Conservation (phyloP, 2,329 filamentous ascomycete genomes). For the Zymoseptoria crescenta region DNA sequence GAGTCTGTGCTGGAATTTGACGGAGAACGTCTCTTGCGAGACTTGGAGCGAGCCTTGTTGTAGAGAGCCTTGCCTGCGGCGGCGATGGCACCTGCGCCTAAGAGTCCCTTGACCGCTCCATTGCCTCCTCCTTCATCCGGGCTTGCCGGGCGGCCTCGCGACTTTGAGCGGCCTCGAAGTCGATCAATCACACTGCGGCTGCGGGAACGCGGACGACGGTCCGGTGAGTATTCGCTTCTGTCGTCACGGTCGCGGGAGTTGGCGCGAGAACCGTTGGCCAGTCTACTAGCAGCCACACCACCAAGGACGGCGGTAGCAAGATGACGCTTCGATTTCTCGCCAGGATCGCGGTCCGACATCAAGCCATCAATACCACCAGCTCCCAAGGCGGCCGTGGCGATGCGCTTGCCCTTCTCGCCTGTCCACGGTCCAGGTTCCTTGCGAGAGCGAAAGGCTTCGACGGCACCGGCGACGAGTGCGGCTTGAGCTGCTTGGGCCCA, state of each 20-base stretch:
- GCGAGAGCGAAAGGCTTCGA: slow-evolving; percentile 83
- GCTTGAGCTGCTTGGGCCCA: slow-evolving; percentile 78
- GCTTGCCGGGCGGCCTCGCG: slow-evolving; percentile 33
- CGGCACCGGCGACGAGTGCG: slow-evolving; percentile 79
- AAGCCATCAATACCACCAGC: slow-evolving; percentile 80
- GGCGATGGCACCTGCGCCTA: slow-evolving; percentile 42
- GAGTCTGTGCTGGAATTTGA: slow-evolving; percentile 43
- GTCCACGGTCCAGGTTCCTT: slow-evolving; percentile 86
- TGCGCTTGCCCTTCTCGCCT: slow-evolving; percentile 83
- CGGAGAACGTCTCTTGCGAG: slow-evolving; percentile 40
- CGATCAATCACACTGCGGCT: slow-evolving; percentile 51
- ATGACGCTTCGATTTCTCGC: slow-evolving; percentile 70
- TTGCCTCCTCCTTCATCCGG: slow-evolving; percentile 37
- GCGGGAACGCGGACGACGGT: slow-evolving; percentile 48
- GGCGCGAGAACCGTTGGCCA: slow-evolving; percentile 73
- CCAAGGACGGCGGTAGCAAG: slow-evolving; percentile 81
- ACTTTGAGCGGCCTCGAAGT: slow-evolving; percentile 44
- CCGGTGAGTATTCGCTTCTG: slow-evolving; percentile 31
- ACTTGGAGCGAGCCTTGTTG: slow-evolving; percentile 49
- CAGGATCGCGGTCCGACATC: slow-evolving; percentile 53
- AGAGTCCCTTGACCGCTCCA: slow-evolving; percentile 42
- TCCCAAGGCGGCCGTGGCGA: slow-evolving; percentile 77
- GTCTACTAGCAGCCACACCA: slow-evolving; percentile 74
- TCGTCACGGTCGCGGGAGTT: slow-evolving; percentile 45
- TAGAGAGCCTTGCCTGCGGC: slow-evolving; percentile 46